A percentile compares a stretch with the other conserved stretches of the same genome.
These are phyloP conservation scores for Coprinopsis marcescibilis DNA, from an alignment of 768 basidiomycete genomes.

Conservation along the genomic window DNA sequence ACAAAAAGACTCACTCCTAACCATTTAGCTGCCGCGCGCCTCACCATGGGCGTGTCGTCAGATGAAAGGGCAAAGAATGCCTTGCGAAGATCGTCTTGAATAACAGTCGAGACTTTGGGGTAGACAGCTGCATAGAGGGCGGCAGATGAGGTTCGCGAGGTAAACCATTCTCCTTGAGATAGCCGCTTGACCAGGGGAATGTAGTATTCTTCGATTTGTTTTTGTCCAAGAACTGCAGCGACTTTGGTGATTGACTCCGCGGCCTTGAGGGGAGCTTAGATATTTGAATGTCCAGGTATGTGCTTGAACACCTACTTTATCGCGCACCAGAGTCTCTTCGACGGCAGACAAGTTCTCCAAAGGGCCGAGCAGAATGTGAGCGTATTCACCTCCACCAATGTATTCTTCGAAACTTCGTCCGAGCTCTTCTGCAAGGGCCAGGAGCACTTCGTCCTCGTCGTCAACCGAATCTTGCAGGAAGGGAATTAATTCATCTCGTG, in stretches of 20 bases:
- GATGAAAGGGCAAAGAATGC: conserved; percentile 75
- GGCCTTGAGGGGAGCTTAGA: conserved; percentile 48
- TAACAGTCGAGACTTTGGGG: conserved; percentile 59
- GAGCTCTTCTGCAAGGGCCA: conserved; percentile 93
- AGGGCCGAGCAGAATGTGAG: conserved; percentile 84
- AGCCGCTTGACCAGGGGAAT: conserved; percentile 88
- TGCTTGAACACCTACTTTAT: conserved; percentile 63
- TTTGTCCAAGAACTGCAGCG: conserved; percentile 65
- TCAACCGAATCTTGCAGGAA: conserved; percentile 99
- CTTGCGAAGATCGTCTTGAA: conserved; percentile 86
- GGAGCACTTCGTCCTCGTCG: conserved; percentile 96
- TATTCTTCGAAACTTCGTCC: conserved; percentile 92
- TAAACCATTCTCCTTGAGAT: conserved; percentile 97
- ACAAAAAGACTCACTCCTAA: conserved; percentile 67
- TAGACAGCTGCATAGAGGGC: conserved; percentile 92
- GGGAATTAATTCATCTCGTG: conserved; percentile 90
- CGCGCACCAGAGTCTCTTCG: conserved; percentile 95
- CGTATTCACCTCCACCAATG: conserved; percentile 82
- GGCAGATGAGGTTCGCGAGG: conserved; percentile 92
- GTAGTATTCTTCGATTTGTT: conserved; percentile 84
- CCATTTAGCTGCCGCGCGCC: conserved; percentile 93
- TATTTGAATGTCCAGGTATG: conserved; percentile 7
- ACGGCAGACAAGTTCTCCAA: conserved; percentile 94
- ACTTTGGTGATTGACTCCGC: conserved; percentile 94
- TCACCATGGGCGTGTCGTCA: conserved; percentile 99